Conservation (phyloP, 2,329 filamentous ascomycete species). For the Didymella arachidicola region DNA sequence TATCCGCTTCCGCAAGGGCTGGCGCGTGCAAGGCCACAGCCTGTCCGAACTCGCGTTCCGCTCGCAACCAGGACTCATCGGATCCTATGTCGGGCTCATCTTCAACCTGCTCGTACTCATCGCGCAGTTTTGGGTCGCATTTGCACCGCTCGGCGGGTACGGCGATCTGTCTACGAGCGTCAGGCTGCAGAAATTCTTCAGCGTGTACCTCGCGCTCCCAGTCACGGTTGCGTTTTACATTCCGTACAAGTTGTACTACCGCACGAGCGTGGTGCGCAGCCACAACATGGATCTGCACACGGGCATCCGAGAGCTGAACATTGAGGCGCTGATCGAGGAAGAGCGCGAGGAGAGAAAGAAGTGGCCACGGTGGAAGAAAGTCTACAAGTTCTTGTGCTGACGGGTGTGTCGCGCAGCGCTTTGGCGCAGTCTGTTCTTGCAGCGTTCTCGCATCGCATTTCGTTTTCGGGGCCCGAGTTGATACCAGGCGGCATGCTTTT, state of each 20-base stretch:
- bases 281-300: conserved; percentile 87
- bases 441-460: conserved; percentile 26
- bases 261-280: conserved; percentile 70
- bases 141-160: conserved; percentile 74
- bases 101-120: conserved; percentile 79
- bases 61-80: conserved; percentile 78
- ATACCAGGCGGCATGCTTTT: conserved; percentile 45
- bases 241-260: conserved; percentile 77
- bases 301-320: conserved; percentile 83
- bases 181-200: conserved; percentile 73
- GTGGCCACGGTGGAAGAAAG: conserved; percentile 59
- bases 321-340: conserved; percentile 78
- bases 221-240: conserved; percentile 74
- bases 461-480: conserved; percentile 21
- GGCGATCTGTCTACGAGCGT: conserved; percentile 53
- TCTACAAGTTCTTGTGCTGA: conserved; percentile 60
- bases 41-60: conserved; percentile 81
- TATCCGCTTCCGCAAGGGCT: conserved; percentile 70
- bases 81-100: conserved; percentile 79
- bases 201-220: conserved; percentile 73
- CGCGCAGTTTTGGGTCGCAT: conserved; percentile 88
- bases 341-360: conserved; percentile 75
- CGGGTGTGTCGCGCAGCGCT: background rate
- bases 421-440: conserved; percentile 19
- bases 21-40: conserved; percentile 67